A percentile compares a stretch with the other conserved stretches of the same genome.
These are phyloP conservation scores for Leishmania major DNA, from an alignment of 208 protist species.

Conservation along the genomic window DNA sequence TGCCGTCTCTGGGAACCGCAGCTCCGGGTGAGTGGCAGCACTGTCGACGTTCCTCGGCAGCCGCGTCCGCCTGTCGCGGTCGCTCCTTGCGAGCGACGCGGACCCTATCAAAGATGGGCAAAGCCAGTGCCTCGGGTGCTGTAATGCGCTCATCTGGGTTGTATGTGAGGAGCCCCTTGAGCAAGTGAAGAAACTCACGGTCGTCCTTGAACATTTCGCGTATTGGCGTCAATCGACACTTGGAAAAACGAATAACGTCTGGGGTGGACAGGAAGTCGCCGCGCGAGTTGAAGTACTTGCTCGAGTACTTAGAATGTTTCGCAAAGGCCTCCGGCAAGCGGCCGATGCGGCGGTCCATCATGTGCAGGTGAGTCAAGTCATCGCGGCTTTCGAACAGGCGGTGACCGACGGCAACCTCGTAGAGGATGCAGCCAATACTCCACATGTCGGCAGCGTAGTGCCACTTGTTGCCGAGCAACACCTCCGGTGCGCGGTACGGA, in stretches of 20 bases:
- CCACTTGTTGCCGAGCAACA: slow-evolving; percentile 88
- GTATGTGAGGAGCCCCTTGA: slow-evolving; percentile 63
- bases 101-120: slow-evolving; percentile 61
- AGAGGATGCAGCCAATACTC: slow-evolving; percentile 93
- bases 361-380: slow-evolving; percentile 79
- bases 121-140: slow-evolving; percentile 59
- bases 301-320: slow-evolving; percentile 41
- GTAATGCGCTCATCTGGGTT: slow-evolving; percentile 76
- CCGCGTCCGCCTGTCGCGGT: slow-evolving; percentile 2
- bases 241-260: slow-evolving; percentile 42
- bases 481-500: slow-evolving; percentile 92
- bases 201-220: slow-evolving; percentile 59
- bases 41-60: slow-evolving; percentile 10
- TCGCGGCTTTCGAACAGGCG: slow-evolving; percentile 92
- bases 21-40: background rate
- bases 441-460: slow-evolving; percentile 94
- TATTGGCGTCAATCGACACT: slow-evolving; percentile 41
- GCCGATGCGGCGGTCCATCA: slow-evolving; percentile 79
- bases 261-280: slow-evolving; percentile 53
- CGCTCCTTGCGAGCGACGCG: slow-evolving; percentile 5
- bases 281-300: slow-evolving; percentile 55
- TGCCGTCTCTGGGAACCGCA: background rate
- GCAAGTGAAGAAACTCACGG: slow-evolving; percentile 56
- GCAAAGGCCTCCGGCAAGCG: slow-evolving; percentile 60
- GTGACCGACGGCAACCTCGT: slow-evolving; percentile 90